phyloP scores from a whole-genome alignment of 179 eudicot genomes.

The Spergularia azorica region DNA sequence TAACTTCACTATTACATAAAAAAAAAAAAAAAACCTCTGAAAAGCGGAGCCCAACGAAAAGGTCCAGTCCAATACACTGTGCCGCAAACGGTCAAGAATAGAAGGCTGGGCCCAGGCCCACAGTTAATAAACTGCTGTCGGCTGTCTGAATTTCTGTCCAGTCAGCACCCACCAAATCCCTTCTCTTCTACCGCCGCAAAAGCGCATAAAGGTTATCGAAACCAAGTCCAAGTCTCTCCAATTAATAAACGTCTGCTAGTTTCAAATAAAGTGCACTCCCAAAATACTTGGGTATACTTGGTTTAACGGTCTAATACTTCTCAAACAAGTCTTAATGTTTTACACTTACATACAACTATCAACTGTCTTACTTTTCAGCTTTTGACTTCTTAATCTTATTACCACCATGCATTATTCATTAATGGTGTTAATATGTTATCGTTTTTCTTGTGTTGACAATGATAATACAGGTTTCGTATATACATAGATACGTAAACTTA shows the following conservation, averaged over 20 bases:
- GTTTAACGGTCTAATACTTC: background rate
- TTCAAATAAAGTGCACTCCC: conserved; percentile 11
- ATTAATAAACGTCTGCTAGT: background rate
- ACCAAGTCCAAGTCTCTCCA: background rate
- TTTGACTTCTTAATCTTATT: conserved; percentile 1
- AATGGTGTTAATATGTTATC: too few relatives aligned
- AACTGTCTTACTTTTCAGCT: background rate
- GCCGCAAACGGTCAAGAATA: background rate
- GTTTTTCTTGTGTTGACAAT: background rate
- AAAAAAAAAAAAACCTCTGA: too few relatives aligned
- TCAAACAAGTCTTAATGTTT: background rate
- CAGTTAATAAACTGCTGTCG: background rate
- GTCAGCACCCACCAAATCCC: background rate
- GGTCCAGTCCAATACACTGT: too few relatives aligned
- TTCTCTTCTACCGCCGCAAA: conserved; percentile 2
- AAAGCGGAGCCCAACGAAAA: too few relatives aligned
- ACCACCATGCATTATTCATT: background rate
- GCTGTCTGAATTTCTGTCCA: background rate
- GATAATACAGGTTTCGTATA: too few relatives aligned
- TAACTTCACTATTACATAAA: too few relatives aligned
- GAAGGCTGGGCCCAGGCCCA: conserved; percentile 9
- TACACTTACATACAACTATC: background rate
- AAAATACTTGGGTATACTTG: too few relatives aligned
- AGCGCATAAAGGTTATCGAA: background rate
- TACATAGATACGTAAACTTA: too few relatives aligned